phyloP scores from a whole-genome alignment of 352 stramenopile species.

The Phytophthora syringae region DNA sequence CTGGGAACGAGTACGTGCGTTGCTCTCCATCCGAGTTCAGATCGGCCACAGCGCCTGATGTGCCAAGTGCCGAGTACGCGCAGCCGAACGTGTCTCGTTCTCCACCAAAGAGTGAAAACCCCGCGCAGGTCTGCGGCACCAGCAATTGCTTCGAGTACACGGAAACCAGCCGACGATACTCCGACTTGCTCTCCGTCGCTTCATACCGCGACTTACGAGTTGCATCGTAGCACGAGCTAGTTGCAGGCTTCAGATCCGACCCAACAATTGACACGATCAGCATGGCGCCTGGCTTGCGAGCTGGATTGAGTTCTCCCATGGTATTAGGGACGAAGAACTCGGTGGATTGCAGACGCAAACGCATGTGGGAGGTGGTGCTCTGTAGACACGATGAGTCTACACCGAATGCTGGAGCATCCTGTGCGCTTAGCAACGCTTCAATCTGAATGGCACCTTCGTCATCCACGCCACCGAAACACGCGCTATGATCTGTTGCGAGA shows the following conservation, averaged over 20 bases:
- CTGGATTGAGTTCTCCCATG: conserved; percentile 45
- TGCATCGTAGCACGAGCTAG: conserved; percentile 30
- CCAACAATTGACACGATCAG: conserved; percentile 38
- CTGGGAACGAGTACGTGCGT: conserved; percentile 36
- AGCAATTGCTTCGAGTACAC: conserved; percentile 36
- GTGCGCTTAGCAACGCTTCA: conserved; percentile 34
- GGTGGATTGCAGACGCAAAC: conserved; percentile 36
- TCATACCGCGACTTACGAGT: conserved; percentile 18
- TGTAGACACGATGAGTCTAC: conserved; percentile 35
- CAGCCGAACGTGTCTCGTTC: conserved; percentile 36
- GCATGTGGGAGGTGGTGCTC: conserved; percentile 27
- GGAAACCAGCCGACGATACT: conserved; percentile 33
- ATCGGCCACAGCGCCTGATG: conserved; percentile 32
- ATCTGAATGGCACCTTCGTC: conserved; percentile 38
- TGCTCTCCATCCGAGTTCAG: conserved; percentile 25
- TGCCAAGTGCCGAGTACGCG: conserved; percentile 40
- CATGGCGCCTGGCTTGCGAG: conserved; percentile 29
- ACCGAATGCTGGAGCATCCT: conserved; percentile 32
- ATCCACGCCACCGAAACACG: conserved; percentile 46
- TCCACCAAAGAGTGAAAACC: conserved; percentile 34
- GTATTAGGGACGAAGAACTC: conserved; percentile 38
- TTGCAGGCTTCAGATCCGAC: conserved; percentile 14
- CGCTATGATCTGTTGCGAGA: conserved; percentile 21
- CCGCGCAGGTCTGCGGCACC: conserved; percentile 24
- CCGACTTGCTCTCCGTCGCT: conserved; percentile 12